Evolutionary conservation across 441 rosid genomes (phyloP).

Genomic region (Pelargonium australe): DNA sequence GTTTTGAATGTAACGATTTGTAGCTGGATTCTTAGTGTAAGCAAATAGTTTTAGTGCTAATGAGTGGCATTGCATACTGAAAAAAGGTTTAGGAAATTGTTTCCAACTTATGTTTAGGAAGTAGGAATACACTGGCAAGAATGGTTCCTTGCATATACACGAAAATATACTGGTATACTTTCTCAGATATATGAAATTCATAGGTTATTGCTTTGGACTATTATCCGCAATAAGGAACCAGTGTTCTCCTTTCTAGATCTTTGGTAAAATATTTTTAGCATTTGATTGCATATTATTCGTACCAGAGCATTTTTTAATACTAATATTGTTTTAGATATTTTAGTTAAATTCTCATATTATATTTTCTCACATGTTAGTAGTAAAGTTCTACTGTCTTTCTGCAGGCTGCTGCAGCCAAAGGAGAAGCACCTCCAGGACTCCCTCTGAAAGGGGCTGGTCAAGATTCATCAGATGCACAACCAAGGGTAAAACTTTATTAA

Average conservation of each 20-base stretch:
- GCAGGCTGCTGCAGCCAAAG: slow-evolving; percentile 98
- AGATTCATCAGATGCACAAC: slow-evolving; percentile 85
- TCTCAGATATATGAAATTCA: background rate
- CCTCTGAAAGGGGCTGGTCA: slow-evolving; percentile 98
- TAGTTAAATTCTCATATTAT: background rate
- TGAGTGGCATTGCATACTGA: background rate
- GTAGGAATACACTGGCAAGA: background rate
- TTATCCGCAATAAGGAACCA: background rate
- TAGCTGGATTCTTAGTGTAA: background rate
- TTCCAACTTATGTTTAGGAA: background rate
- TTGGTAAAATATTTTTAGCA: background rate
- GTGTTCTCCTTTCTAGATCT: background rate
- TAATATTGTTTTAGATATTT: background rate
- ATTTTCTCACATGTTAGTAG: background rate
- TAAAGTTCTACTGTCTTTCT: background rate
- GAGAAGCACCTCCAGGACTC: slow-evolving; percentile 98
- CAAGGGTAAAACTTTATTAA: slow-evolving; percentile 45
- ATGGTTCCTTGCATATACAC: background rate
- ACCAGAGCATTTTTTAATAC: background rate
- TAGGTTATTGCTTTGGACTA: background rate
- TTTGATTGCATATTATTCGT: background rate
- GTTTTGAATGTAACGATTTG: background rate
- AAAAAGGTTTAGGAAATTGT: background rate
- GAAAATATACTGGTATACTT: background rate
- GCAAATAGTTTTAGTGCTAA: background rate